A percentile compares a stretch with the other conserved stretches of the same genome.
These are phyloP conservation scores for Collybiopsis luxurians DNA, from an alignment of 768 basidiomycete genomes.

Conservation along the genomic window DNA sequence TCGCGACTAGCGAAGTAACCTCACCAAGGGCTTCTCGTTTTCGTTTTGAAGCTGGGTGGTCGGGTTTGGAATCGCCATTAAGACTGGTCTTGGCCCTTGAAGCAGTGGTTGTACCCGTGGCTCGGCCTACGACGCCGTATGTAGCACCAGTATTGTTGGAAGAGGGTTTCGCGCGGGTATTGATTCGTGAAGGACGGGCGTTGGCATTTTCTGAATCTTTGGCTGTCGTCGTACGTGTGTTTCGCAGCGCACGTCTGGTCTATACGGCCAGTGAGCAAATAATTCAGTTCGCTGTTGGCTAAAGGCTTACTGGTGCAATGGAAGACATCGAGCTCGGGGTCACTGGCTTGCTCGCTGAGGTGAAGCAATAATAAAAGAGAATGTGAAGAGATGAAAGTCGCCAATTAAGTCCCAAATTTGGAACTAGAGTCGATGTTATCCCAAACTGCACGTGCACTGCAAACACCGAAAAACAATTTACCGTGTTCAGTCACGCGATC, in stretches of 20 bases:
- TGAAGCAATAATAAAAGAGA: constrained; percentile 1
- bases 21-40: constrained; percentile 78
- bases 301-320: neutral
- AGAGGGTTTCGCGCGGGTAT: constrained; percentile 59
- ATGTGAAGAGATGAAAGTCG: constrained; percentile 5
- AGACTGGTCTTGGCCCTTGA: constrained; percentile 32
- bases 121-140: constrained; percentile 26
- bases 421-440: neutral
- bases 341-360: constrained; percentile 5
- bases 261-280: constrained; percentile 20
- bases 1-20: constrained; percentile 48
- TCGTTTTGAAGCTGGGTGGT: constrained; percentile 56
- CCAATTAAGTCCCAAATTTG: neutral
- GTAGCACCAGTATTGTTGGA: constrained; percentile 32
- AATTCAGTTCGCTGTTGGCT: neutral
- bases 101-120: constrained; percentile 36
- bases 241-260: constrained; percentile 65
- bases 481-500: neutral
- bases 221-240: constrained; percentile 47
- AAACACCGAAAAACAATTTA: constrained; percentile 1
- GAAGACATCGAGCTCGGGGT: constrained; percentile 3
- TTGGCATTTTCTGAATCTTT: constrained; percentile 72
- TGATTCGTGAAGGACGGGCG: constrained; percentile 56
- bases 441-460: constrained; percentile 4
- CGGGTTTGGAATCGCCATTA: constrained; percentile 42